These are phyloP conservation scores for Ustilago shanxiensis DNA, from an alignment of 1,284 basidiomycete species.

Conservation along the genomic window DNA sequence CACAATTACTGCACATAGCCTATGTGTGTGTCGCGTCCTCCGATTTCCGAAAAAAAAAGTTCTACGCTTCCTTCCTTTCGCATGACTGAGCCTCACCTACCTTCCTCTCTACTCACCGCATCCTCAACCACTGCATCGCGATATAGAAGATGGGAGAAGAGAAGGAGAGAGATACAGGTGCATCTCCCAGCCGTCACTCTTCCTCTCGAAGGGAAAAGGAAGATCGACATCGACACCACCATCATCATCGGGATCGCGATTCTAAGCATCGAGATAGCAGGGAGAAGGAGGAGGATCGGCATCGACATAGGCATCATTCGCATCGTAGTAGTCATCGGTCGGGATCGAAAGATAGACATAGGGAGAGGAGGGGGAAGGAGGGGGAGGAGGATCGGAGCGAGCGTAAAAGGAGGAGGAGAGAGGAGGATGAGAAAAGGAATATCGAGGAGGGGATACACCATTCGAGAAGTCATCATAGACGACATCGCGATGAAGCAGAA, in stretches of 20 bases:
- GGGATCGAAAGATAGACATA: constrained; percentile 1
- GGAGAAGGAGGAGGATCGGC: constrained; percentile 10
- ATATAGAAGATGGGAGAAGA: constrained; percentile 18
- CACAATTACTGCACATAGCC: too few species aligned
- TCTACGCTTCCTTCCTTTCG: not conserved
- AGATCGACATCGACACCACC: constrained; percentile 20
- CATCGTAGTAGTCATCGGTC: constrained; percentile 22
- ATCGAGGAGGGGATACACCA: not conserved
- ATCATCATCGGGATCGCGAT: not conserved
- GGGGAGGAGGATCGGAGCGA: constrained; percentile 19
- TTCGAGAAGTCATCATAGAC: constrained; percentile 1
- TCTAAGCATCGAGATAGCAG: constrained; percentile 9
- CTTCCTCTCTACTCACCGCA: not conserved
- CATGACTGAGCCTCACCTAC: not conserved
- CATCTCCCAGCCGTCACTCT: constrained; percentile 8
- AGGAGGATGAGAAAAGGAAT: constrained; percentile 21
- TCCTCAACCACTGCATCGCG: not conserved
- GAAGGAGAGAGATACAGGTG: not conserved
- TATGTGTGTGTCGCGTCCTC: too few species aligned
- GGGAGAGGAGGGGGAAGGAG: constrained; percentile 11
- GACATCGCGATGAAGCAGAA: constrained; percentile 77
- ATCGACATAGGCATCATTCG: constrained; percentile 14
- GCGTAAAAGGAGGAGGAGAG: constrained; percentile 71
- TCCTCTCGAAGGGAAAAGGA: constrained; percentile 13
- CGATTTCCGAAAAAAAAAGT: too few species aligned